Percentiles rank a stretch among this genome's conserved stretches.
These are phyloP conservation scores for Alternaria longipes DNA, from an alignment of 2,329 filamentous ascomycete genomes.

Conservation along the genomic window DNA sequence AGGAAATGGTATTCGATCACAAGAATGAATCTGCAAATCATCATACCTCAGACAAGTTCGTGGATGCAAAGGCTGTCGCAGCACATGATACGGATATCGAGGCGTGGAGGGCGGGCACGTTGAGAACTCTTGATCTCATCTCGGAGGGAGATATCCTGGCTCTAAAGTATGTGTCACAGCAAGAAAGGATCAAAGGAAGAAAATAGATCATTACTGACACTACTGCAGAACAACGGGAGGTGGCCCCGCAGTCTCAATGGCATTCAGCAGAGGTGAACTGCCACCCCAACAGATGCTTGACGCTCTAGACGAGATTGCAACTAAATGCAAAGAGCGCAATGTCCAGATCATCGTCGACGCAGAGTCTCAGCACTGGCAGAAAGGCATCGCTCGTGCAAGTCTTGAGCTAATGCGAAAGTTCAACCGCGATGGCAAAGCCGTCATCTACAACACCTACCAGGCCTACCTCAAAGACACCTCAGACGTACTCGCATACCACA, in stretches of 20 bases:
- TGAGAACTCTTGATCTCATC: constrained; percentile 43
- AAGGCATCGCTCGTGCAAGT: constrained; percentile 65
- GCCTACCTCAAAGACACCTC: constrained; percentile 63
- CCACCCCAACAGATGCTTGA: constrained; percentile 56
- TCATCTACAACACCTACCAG: constrained; percentile 76
- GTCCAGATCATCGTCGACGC: constrained; percentile 59
- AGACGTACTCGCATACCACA: constrained; percentile 54
- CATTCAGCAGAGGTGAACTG: constrained; percentile 47
- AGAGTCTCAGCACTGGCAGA: constrained; percentile 58
- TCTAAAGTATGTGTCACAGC: constrained; percentile 34
- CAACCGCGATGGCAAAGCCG: constrained; percentile 54
- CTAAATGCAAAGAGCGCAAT: constrained; percentile 50
- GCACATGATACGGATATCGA: constrained; percentile 48
- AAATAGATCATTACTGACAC: constrained; percentile 18
- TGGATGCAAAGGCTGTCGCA: constrained; percentile 5
- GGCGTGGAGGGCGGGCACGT: constrained; percentile 39
- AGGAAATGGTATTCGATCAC: constrained; percentile 65
- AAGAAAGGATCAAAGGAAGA: background rate
- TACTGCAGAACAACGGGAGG: constrained; percentile 55
- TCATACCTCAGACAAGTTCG: constrained; percentile 23
- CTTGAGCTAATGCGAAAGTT: constrained; percentile 61
- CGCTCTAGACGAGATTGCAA: constrained; percentile 55
- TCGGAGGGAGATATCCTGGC: constrained; percentile 44
- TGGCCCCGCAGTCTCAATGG: constrained; percentile 52
- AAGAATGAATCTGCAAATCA: constrained; percentile 34